These are phyloP conservation scores for Erigeron philadelphicus DNA, from an alignment of 140 eudicot genomes.

Conservation along the genomic window DNA sequence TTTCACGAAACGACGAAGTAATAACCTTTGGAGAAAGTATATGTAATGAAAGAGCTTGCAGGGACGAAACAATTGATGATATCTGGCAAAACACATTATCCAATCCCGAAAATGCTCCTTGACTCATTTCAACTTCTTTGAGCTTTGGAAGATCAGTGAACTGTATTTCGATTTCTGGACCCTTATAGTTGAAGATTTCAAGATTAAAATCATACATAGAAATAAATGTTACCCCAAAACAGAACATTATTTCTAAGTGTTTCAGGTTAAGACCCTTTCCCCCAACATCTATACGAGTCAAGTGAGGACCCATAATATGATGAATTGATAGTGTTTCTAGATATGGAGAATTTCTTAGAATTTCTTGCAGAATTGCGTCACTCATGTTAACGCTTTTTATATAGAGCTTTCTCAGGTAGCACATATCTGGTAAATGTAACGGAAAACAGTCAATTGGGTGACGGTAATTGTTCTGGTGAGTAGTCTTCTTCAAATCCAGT, in stretches of 20 bases:
- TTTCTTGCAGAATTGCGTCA: slow-evolving; percentile 22
- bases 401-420: slow-evolving; percentile 23
- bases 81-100: slow-evolving; percentile 33
- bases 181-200: slow-evolving; percentile 29
- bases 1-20: not conserved
- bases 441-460: not conserved
- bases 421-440: not conserved
- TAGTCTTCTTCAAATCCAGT: slow-evolving; percentile 29
- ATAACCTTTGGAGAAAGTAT: slow-evolving; percentile 30
- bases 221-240: slow-evolving; percentile 23
- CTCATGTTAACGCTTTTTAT: slow-evolving; percentile 34
- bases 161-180: slow-evolving; percentile 23
- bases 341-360: slow-evolving; percentile 28
- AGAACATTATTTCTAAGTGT: slow-evolving; percentile 29
- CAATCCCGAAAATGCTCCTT: slow-evolving; percentile 21
- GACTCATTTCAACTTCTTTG: slow-evolving; percentile 27
- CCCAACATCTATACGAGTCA: slow-evolving; percentile 25
- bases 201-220: slow-evolving; percentile 30
- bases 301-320: not conserved
- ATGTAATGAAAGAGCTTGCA: slow-evolving; percentile 35
- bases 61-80: slow-evolving; percentile 26
- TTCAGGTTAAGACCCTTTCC: slow-evolving; percentile 32
- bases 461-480: slow-evolving; percentile 6
- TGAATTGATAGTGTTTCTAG: slow-evolving; percentile 27
- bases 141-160: slow-evolving; percentile 41